Conservation (phyloP, 1,284 basidiomycete species). For the Cryptococcus wingfieldii region DNA sequence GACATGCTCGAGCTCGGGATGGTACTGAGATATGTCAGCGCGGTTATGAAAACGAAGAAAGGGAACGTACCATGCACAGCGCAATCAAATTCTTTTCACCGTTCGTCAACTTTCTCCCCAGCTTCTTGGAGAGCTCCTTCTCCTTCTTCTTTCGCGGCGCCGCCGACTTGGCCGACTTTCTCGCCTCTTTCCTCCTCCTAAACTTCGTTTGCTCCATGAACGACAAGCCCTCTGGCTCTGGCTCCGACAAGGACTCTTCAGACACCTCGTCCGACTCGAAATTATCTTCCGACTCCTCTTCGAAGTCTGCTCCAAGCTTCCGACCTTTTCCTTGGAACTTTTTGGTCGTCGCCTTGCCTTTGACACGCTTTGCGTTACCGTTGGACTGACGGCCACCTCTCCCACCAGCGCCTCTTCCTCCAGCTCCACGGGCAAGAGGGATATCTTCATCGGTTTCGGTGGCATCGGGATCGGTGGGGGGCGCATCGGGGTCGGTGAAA, state of each 20-base stretch:
- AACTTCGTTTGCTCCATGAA: neutral
- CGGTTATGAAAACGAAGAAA: neutral
- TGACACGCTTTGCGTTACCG: neutral
- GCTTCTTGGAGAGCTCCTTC: slow-evolving; percentile 52
- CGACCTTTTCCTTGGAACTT: slow-evolving; percentile 9
- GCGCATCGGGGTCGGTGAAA: neutral
- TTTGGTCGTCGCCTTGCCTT: slow-evolving; percentile 7
- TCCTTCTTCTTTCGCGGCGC: slow-evolving; percentile 51
- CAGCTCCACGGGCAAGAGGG: neutral
- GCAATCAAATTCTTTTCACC: slow-evolving; percentile 70
- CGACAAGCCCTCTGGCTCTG: neutral
- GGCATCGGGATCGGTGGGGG: neutral
- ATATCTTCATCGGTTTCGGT: neutral
- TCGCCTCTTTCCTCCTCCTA: slow-evolving; percentile 12
- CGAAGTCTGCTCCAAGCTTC: slow-evolving; percentile 10
- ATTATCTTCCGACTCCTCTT: slow-evolving; percentile 10
- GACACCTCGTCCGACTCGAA: slow-evolving; percentile 2
- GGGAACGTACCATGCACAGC: slow-evolving; percentile 52
- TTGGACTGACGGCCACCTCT: slow-evolving; percentile 4
- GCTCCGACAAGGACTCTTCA: slow-evolving; percentile 4
- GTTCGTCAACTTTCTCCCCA: slow-evolving; percentile 71
- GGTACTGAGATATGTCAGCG: slow-evolving; percentile 38
- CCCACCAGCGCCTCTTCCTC: neutral
- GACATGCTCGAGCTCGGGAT: slow-evolving; percentile 68
- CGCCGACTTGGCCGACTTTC: slow-evolving; percentile 52